phyloP scores from a whole-genome alignment of 2,329 filamentous ascomycete species.

The Cercospora janseana region DNA sequence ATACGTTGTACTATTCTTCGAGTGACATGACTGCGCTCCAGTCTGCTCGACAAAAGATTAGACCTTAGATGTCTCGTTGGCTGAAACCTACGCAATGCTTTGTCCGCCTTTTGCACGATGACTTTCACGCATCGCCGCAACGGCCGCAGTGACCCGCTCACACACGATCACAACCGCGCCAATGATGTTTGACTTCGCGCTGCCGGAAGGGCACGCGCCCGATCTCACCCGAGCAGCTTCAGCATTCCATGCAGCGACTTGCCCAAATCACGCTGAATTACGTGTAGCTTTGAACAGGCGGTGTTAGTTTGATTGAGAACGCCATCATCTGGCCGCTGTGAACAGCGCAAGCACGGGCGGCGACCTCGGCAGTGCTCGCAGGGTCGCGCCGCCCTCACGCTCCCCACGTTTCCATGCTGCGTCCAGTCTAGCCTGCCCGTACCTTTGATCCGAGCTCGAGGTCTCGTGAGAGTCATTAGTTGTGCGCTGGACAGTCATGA shows the following conservation, averaged over 20 bases:
- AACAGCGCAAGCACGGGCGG: neutral
- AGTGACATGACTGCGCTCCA: too few relatives aligned
- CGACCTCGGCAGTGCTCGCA: neutral
- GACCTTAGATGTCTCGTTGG: too few relatives aligned
- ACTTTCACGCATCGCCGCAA: too few relatives aligned
- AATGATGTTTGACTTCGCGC: too few relatives aligned
- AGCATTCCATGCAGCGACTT: neutral
- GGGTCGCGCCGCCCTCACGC: neutral
- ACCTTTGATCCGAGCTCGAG: conserved; percentile 14
- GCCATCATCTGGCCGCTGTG: neutral
- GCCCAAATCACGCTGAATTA: too few relatives aligned
- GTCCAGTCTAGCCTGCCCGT: conserved; percentile 2
- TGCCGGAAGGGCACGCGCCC: neutral
- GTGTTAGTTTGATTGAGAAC: neutral
- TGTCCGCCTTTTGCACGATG: too few relatives aligned
- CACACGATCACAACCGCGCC: too few relatives aligned
- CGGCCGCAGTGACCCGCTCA: too few relatives aligned
- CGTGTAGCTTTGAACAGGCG: too few relatives aligned
- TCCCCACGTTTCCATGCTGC: conserved; percentile 10
- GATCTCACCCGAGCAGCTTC: neutral
- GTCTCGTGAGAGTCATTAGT: conserved; percentile 19
- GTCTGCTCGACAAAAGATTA: too few relatives aligned
- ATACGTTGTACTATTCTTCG: too few relatives aligned
- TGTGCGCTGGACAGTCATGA: conserved; percentile 9
- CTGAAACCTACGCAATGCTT: too few relatives aligned